Percentiles rank a stretch among this genome's conserved stretches.
These are phyloP conservation scores for Globisporangium megalacanthum DNA, from an alignment of 352 stramenopile species.

Conservation along the genomic window DNA sequence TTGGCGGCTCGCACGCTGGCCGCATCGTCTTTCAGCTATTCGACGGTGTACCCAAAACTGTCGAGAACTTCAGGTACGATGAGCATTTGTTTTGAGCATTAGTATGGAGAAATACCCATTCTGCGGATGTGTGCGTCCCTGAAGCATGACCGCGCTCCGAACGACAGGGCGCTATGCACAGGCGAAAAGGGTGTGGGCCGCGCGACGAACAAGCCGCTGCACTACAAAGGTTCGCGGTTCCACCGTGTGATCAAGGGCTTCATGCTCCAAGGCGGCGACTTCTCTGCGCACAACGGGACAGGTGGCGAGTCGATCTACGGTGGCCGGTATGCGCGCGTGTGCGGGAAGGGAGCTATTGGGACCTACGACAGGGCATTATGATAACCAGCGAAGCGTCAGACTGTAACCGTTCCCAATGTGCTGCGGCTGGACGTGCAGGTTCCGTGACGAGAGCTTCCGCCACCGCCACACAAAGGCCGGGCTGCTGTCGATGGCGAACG, in stretches of 20 bases:
- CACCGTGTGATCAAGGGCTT: slow-evolving; percentile 86
- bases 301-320: slow-evolving; percentile 86
- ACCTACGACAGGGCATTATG: too few relatives aligned
- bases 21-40: slow-evolving; percentile 67
- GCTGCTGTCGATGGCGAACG: slow-evolving; percentile 95
- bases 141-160: neutral
- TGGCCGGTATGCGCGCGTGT: slow-evolving; percentile 11
- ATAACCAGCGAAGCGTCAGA: too few relatives aligned
- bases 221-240: slow-evolving; percentile 68
- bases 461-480: slow-evolving; percentile 91
- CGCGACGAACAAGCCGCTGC: slow-evolving; percentile 45
- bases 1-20: slow-evolving; percentile 69
- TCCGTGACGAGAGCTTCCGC: slow-evolving; percentile 94
- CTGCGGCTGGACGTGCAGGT: slow-evolving; percentile 29
- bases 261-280: slow-evolving; percentile 82
- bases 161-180: slow-evolving; percentile 39
- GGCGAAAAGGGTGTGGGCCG: slow-evolving; percentile 65
- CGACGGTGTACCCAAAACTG: slow-evolving; percentile 43
- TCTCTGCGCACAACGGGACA: slow-evolving; percentile 74
- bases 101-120: too few relatives aligned
- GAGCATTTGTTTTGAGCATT: too few relatives aligned
- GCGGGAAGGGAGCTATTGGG: too few relatives aligned
- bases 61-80: slow-evolving; percentile 56
- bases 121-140: too few relatives aligned
- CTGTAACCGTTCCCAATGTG: too few relatives aligned